Evolutionary conservation across 768 basidiomycete genomes (phyloP).

Genomic region (Tylopilus vinaceipallidus): DNA sequence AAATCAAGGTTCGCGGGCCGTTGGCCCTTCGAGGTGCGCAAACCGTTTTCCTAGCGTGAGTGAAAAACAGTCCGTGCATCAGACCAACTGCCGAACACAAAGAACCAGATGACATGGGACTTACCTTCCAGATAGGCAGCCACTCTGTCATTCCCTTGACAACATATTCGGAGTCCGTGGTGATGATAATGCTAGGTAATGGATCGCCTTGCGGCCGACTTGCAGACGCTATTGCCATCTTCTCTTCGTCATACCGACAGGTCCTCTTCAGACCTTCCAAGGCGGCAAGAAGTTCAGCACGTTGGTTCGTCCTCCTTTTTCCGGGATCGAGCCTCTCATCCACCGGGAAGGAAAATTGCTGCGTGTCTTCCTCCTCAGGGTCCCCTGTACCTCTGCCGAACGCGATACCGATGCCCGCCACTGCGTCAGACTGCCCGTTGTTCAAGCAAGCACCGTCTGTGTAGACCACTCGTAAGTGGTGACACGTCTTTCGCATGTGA

Average conservation of each 20-base stretch:
- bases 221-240: too few species aligned
- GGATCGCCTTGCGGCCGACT: too few species aligned
- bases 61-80: too few species aligned
- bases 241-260: slow-evolving; percentile 27
- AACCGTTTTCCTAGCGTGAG: neutral
- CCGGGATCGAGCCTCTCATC: neutral
- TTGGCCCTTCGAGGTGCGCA: neutral
- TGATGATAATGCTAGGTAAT: neutral
- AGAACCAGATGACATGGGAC: too few species aligned
- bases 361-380: too few species aligned
- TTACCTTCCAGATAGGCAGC: slow-evolving; percentile 6
- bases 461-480: neutral
- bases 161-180: slow-evolving; percentile 8
- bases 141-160: slow-evolving; percentile 9
- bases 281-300: neutral
- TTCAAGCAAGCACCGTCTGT: neutral
- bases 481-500: neutral
- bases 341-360: neutral
- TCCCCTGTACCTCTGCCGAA: too few species aligned
- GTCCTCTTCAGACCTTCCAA: slow-evolving; percentile 19
- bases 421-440: neutral
- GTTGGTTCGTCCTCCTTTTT: neutral
- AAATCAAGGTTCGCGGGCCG: slow-evolving; percentile 7
- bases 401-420: neutral
- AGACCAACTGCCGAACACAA: too few species aligned